Evolutionary conservation across 495 filamentous ascomycete species (phyloP).

Genomic region (Neurospora discreta): DNA sequence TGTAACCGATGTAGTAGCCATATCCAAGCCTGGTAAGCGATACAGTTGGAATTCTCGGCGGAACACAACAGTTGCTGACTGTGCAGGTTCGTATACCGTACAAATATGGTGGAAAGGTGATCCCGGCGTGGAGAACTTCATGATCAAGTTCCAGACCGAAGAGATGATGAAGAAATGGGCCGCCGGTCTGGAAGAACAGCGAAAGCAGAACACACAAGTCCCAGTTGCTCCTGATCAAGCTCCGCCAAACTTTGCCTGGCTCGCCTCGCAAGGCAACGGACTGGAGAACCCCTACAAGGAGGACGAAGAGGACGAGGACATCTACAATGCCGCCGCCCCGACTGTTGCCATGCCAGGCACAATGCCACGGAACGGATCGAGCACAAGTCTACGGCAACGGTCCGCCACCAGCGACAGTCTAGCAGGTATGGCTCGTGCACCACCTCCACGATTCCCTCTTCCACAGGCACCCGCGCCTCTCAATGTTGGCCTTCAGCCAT

Average conservation of each 20-base stretch:
- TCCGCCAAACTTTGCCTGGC: constrained; percentile 62
- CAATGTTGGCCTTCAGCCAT: constrained; percentile 41
- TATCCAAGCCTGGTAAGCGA: constrained; percentile 67
- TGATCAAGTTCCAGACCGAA: constrained; percentile 84
- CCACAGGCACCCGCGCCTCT: constrained; percentile 47
- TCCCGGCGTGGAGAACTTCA: constrained; percentile 89
- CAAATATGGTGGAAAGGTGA: constrained; percentile 99
- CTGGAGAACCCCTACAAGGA: constrained; percentile 72
- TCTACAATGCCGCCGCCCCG: constrained; percentile 33
- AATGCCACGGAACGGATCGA: constrained; percentile 70
- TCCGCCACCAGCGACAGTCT: constrained; percentile 67
- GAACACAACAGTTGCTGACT: constrained; percentile 12
- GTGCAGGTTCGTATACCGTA: constrained; percentile 73
- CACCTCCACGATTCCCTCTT: constrained; percentile 59
- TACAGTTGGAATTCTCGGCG: not conserved
- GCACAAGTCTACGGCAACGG: constrained; percentile 65
- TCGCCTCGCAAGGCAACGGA: constrained; percentile 46
- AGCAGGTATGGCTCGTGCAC: constrained; percentile 35
- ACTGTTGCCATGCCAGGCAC: constrained; percentile 21
- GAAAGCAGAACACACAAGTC: constrained; percentile 35
- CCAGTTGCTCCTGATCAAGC: constrained; percentile 25
- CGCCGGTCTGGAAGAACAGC: constrained; percentile 46
- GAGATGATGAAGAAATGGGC: constrained; percentile 89
- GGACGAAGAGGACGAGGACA: constrained; percentile 72
- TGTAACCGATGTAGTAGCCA: constrained; percentile 81